These are phyloP conservation scores for Pseudocercospora macadamiae DNA, from an alignment of 2,329 filamentous ascomycete genomes.

Conservation along the genomic window DNA sequence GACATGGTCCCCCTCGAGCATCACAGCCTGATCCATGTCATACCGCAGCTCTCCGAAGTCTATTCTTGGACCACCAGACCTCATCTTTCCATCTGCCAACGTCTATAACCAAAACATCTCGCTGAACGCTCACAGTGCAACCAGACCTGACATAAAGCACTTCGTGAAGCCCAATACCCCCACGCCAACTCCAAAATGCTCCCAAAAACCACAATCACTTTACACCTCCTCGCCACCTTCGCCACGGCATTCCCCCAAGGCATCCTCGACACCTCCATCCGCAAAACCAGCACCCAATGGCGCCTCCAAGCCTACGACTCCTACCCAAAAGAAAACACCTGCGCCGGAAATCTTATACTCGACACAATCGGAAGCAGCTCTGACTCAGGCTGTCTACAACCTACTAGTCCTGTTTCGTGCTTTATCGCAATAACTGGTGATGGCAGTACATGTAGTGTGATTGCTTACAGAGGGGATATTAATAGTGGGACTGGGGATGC, in stretches of 20 bases:
- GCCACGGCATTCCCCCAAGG: background rate
- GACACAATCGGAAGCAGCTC: background rate
- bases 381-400: background rate
- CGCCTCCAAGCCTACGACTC: background rate
- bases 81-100: background rate
- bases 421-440: background rate
- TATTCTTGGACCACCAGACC: background rate
- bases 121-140: background rate
- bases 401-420: background rate
- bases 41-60: background rate
- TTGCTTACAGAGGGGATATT: background rate
- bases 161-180: background rate
- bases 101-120: background rate
- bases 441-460: background rate
- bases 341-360: background rate
- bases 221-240: background rate
- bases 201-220: no score
- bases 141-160: background rate
- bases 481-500: background rate
- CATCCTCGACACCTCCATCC: background rate
- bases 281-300: background rate
- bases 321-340: background rate
- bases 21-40: background rate
- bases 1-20: background rate
- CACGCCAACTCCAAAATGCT: background rate